Conservation (phyloP, 805 yeast species). For the Myxozyma lipomycoides region DNA sequence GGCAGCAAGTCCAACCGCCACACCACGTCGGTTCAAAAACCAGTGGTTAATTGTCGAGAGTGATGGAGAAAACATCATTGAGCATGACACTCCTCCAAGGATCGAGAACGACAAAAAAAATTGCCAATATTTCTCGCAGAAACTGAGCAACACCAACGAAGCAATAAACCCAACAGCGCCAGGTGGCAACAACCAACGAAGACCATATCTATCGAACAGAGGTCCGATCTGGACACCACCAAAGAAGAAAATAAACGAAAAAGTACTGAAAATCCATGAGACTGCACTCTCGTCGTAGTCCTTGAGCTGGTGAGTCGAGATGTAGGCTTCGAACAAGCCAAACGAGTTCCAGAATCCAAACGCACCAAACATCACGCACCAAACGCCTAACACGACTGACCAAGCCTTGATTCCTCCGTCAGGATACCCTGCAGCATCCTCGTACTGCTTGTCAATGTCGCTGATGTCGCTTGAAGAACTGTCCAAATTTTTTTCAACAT, state of each 20-base stretch:
- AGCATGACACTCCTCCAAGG: conserved; percentile 46
- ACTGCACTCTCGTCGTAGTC: conserved; percentile 47
- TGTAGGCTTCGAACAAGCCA: conserved; percentile 65
- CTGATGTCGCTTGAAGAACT: neutral
- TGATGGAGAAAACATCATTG: conserved; percentile 49
- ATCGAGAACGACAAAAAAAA: conserved; percentile 55
- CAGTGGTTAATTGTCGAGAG: conserved; percentile 59
- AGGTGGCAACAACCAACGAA: conserved; percentile 41
- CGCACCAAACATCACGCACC: conserved; percentile 52
- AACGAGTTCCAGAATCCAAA: conserved; percentile 60
- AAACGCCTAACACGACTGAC: conserved; percentile 53
- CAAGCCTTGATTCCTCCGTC: conserved; percentile 58
- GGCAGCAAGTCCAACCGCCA: conserved; percentile 59
- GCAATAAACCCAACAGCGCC: conserved; percentile 46
- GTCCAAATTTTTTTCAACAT: too few species aligned
- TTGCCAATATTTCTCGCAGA: conserved; percentile 51
- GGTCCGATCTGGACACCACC: conserved; percentile 51
- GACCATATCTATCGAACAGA: conserved; percentile 60
- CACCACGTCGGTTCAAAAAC: conserved; percentile 54
- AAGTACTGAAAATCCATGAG: conserved; percentile 62
- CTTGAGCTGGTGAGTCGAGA: conserved; percentile 50
- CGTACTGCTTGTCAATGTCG: neutral
- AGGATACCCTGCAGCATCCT: conserved; percentile 37
- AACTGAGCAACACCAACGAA: conserved; percentile 52
- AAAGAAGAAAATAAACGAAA: conserved; percentile 39